Conservation (phyloP, 441 rosid genomes). For the Erysimum pusillum region DNA sequence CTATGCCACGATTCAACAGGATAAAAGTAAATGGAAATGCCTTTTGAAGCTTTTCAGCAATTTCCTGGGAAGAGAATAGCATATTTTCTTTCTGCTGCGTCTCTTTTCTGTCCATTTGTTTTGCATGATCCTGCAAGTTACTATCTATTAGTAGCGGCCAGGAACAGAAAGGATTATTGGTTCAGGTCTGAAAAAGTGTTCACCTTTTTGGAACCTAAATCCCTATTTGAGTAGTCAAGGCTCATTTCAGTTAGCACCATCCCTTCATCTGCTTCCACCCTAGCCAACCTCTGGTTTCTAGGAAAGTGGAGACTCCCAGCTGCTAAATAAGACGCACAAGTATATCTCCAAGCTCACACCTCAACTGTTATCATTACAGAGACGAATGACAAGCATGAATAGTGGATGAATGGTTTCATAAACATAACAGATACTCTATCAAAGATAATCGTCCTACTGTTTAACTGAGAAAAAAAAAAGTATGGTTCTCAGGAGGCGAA, state of each 20-base stretch:
- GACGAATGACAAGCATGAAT: not conserved
- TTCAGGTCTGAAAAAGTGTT: not conserved
- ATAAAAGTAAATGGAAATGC: constrained; percentile 38
- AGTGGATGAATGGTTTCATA: not conserved
- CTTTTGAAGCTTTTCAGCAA: constrained; percentile 63
- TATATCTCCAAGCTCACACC: not conserved
- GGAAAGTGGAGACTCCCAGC: not conserved
- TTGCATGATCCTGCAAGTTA: constrained; percentile 46
- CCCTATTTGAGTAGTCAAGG: constrained; percentile 13
- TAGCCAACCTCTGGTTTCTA: not conserved
- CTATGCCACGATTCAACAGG: constrained; percentile 4
- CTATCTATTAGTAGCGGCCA: not conserved
- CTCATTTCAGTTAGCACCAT: constrained; percentile 22
- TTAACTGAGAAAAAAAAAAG: not conserved
- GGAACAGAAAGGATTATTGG: not conserved
- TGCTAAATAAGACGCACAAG: not conserved
- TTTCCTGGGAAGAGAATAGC: constrained; percentile 48
- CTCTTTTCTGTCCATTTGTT: constrained; percentile 43
- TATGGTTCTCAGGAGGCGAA: not conserved
- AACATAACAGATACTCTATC: not conserved
- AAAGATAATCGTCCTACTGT: not conserved
- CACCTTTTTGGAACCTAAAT: constrained; percentile 1
- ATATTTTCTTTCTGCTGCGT: constrained; percentile 43
- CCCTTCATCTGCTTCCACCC: not conserved
- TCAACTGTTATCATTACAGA: constrained; percentile 13